Conservation (phyloP, 257 asterid genomes). For the Jaltomata sinuosa region DNA sequence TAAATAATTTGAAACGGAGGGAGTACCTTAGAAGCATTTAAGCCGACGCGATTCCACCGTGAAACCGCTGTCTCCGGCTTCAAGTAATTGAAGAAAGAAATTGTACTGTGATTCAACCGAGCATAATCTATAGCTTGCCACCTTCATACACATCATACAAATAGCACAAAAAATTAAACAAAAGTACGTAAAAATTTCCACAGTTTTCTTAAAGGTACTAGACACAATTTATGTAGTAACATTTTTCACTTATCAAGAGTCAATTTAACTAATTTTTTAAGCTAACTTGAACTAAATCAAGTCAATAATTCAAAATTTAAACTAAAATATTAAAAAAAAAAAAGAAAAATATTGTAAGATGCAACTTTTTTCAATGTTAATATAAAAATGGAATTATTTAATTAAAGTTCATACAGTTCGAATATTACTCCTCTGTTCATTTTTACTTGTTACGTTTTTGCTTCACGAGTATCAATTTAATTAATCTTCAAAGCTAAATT, state of each 20-base stretch:
- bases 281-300: no score
- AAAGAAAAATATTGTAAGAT: no score
- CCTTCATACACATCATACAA: slow-evolving; percentile 36
- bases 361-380: no score
- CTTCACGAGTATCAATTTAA: background rate
- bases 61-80: slow-evolving; percentile 81
- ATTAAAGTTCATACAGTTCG: no score
- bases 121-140: slow-evolving; percentile 87
- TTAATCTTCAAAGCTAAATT: background rate
- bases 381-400: no score
- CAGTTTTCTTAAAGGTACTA: background rate
- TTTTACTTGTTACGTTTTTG: no score
- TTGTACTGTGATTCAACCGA: slow-evolving; percentile 67
- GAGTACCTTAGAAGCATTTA: slow-evolving; percentile 85
- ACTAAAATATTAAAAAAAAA: no score
- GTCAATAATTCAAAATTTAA: background rate
- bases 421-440: no score
- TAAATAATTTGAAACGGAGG: accelerated
- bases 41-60: slow-evolving; percentile 71
- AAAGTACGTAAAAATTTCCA: background rate
- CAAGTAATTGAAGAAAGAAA: slow-evolving; percentile 72
- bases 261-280: no score
- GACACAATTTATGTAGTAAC: no score
- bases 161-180: background rate
- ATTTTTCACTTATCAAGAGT: no score